These are phyloP conservation scores for Cyclocybe aegerita DNA, from an alignment of 768 basidiomycete species.

Conservation along the genomic window DNA sequence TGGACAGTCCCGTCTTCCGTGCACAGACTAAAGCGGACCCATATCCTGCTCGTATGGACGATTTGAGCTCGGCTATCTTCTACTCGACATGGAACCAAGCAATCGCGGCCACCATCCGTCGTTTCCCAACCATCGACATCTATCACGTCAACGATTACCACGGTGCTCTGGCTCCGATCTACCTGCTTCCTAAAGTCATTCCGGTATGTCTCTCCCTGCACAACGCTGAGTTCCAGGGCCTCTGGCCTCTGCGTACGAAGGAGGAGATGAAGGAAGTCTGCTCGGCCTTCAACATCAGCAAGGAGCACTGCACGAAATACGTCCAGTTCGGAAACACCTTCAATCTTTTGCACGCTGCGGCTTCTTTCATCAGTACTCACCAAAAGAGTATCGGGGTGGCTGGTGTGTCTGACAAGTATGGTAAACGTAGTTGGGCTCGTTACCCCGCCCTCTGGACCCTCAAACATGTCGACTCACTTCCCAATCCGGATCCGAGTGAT, in stretches of 20 bases:
- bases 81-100: slow-evolving; percentile 99
- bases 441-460: slow-evolving; percentile 96
- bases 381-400: slow-evolving; percentile 94
- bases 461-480: slow-evolving; percentile 92
- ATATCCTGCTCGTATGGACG: slow-evolving; percentile 96
- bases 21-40: slow-evolving; percentile 96
- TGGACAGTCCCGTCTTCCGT: slow-evolving; percentile 95
- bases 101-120: slow-evolving; percentile 87
- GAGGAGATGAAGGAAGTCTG: slow-evolving; percentile 99
- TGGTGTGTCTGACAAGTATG: slow-evolving; percentile 97
- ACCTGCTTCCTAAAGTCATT: slow-evolving; percentile 87
- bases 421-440: slow-evolving; percentile 94
- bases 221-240: slow-evolving; percentile 97
- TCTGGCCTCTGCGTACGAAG: slow-evolving; percentile 95
- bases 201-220: slow-evolving; percentile 91
- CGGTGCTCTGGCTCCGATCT: slow-evolving; percentile 87
- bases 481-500: slow-evolving; percentile 94
- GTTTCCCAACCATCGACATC: slow-evolving; percentile 84
- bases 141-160: slow-evolving; percentile 97
- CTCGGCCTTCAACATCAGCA: slow-evolving; percentile 96
- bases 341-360: slow-evolving; percentile 91
- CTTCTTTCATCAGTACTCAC: slow-evolving; percentile 88
- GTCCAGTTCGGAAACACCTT: slow-evolving; percentile 98
- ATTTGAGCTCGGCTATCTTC: slow-evolving; percentile 94
- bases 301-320: slow-evolving; percentile 94